Evolutionary conservation across 1,139 yeast genomes (phyloP).

Genomic region (Blastobotrys proliferans): DNA sequence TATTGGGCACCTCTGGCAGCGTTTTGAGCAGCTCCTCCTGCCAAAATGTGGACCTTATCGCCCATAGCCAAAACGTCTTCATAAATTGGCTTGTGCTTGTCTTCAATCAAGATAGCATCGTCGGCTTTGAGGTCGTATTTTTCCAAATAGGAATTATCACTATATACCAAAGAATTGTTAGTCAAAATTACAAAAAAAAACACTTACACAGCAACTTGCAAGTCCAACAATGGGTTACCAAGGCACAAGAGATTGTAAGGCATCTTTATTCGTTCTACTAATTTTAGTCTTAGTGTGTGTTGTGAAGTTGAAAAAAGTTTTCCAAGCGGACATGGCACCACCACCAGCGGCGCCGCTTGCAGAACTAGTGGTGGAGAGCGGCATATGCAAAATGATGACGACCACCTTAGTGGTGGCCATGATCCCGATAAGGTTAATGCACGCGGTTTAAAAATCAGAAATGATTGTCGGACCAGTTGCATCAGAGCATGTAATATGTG

Average conservation of each 20-base stretch:
- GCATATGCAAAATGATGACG: too few species aligned
- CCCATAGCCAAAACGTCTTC: slow-evolving; percentile 65
- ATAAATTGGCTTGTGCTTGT: slow-evolving; percentile 75
- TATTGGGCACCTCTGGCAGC: slow-evolving; percentile 99
- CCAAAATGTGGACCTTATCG: slow-evolving; percentile 61
- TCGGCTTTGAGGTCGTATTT: slow-evolving; percentile 85
- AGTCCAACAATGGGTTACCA: slow-evolving; percentile 80
- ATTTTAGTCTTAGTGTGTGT: neutral
- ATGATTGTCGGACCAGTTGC: too few species aligned
- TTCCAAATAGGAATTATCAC: slow-evolving; percentile 56
- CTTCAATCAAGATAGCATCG: slow-evolving; percentile 92
- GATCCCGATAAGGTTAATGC: too few species aligned
- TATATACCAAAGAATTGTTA: slow-evolving; percentile 11
- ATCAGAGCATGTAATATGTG: too few species aligned
- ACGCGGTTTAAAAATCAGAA: too few species aligned
- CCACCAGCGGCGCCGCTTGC: too few species aligned
- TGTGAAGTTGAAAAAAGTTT: neutral
- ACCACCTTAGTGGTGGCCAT: too few species aligned
- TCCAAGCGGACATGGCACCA: too few species aligned
- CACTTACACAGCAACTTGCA: slow-evolving; percentile 65
- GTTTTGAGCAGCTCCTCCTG: slow-evolving; percentile 99
- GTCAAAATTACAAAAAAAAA: slow-evolving; percentile 5
- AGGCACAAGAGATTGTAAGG: slow-evolving; percentile 56
- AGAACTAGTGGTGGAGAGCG: too few species aligned
- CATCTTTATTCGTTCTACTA: neutral